Evolutionary conservation across 148 eudicot genomes (phyloP), one percentile per base, ranked within the genome.

Genomic region (Amaranthus hypochondriacus): DNA sequence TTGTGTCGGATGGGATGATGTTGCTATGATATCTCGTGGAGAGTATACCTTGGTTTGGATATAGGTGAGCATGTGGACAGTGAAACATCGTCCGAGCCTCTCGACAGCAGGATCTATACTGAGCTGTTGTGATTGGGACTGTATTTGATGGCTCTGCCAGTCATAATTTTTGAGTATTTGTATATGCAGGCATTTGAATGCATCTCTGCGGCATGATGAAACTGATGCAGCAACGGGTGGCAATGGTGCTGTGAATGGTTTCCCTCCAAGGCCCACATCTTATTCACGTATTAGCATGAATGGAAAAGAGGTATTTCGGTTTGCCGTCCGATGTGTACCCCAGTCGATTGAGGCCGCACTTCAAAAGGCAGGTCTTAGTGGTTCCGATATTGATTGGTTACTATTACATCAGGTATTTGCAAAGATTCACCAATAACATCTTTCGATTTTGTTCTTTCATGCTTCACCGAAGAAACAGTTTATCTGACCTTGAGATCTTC

Each of bases 221-320:
- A 66, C 78, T 10, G 84, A 85, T 66, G 76, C 80, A 70, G 82
- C 74, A 15, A 73, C 79, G 53, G 89, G 81, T 70, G 81, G 87
- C 64, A 84, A 89, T 68, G 92, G 90, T 61, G 80, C 86, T 52
- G 80, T 83, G 61, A 48, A 73, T 21, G 93, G 86, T 39, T 85
- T 88, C 70, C 88, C 95, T 4, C 90, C 93, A 3, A 80, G 53
- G 62, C 79, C 62, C 46, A 60, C 86, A 21, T 77, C 87, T 42
- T 95, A 83, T 82, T 92, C 98, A 3, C 76, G 75, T 76, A 87
- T 95, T 68, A 83, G 85, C 52, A 95, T 95, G 98, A 90, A 90
- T 61, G 98, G 98, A n/a, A 88, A 86, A 52, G 97, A 95, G 85
- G 97, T 95, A 57, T 95, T 95, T 76, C 88, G 90, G 46, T 91